These are phyloP conservation scores for Sclerotinia nivalis DNA, from an alignment of 2,329 filamentous ascomycete genomes.

Conservation along the genomic window DNA sequence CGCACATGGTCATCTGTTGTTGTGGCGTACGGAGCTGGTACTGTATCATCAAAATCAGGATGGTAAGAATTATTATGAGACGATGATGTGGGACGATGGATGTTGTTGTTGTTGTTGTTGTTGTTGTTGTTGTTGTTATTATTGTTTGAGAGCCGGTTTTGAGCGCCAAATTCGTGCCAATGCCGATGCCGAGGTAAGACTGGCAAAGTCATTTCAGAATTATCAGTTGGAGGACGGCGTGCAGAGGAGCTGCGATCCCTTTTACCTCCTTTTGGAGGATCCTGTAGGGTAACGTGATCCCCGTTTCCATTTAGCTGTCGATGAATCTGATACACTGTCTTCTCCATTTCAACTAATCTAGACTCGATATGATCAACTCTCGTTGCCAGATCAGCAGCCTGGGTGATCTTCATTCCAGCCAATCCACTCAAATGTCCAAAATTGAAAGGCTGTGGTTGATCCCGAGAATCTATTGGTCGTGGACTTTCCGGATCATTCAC, in stretches of 20 bases:
- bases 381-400: constrained; percentile 55
- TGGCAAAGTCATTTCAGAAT: constrained; percentile 37
- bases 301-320: constrained; percentile 22
- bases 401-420: constrained; percentile 58
- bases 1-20: constrained; percentile 23
- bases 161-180: constrained; percentile 22
- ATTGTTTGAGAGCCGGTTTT: constrained; percentile 31
- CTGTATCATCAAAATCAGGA: constrained; percentile 31
- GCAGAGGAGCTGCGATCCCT: constrained; percentile 30
- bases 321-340: constrained; percentile 28
- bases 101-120: constrained; percentile 28
- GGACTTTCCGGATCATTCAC: constrained; percentile 40
- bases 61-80: constrained; percentile 35
- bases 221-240: constrained; percentile 31
- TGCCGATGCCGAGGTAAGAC: constrained; percentile 29
- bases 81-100: constrained; percentile 35
- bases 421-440: constrained; percentile 53
- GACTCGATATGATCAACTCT: constrained; percentile 54
- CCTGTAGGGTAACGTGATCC: constrained; percentile 32
- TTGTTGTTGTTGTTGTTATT: constrained; percentile 10
- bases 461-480: constrained; percentile 32
- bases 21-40: constrained; percentile 23
- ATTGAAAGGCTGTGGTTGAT: constrained; percentile 54
- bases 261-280: constrained; percentile 30
- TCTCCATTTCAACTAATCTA: constrained; percentile 55